Conservation (phyloP, 139 green algal species). For the Chlamydomonas sphaeroides region DNA sequence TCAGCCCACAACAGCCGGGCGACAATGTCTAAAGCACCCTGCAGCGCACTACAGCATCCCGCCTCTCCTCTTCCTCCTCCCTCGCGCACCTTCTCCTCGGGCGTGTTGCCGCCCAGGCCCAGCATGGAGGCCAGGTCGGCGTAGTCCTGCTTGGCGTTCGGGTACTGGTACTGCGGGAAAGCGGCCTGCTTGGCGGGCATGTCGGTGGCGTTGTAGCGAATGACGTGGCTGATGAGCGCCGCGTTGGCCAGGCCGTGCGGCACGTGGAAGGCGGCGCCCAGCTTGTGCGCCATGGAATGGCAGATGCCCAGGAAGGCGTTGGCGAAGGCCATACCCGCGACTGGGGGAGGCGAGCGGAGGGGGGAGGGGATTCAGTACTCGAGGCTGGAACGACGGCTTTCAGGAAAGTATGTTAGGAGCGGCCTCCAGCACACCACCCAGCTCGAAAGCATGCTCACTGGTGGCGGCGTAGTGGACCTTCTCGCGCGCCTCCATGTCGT, state of each 20-base stretch:
- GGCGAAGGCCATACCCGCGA: slow-evolving; percentile 82
- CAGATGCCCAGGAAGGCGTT: slow-evolving; percentile 84
- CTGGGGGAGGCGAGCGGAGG: slow-evolving; percentile 11
- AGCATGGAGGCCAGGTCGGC: slow-evolving; percentile 68
- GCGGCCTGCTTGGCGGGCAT: slow-evolving; percentile 72
- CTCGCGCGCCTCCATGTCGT: slow-evolving; percentile 69
- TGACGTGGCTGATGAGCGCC: slow-evolving; percentile 74
- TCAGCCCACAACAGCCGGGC: too few species aligned
- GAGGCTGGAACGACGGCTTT: too few species aligned
- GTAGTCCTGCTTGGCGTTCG: slow-evolving; percentile 60
- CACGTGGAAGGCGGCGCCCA: slow-evolving; percentile 70
- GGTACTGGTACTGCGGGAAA: slow-evolving; percentile 79
- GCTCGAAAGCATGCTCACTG: too few species aligned
- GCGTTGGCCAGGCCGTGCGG: slow-evolving; percentile 78
- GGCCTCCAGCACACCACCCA: too few species aligned
- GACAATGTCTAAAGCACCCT: neutral
- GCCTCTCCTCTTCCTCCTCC: neutral
- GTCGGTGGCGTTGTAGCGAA: slow-evolving; percentile 78
- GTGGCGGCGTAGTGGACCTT: slow-evolving; percentile 78
- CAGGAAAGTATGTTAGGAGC: too few species aligned
- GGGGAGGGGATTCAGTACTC: too few species aligned
- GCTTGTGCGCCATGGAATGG: slow-evolving; percentile 77
- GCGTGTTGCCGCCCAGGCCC: slow-evolving; percentile 57
- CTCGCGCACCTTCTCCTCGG: slow-evolving; percentile 69
- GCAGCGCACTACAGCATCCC: neutral